Evolutionary conservation across 345 rosid species (phyloP).

Genomic region (Citrus sp.): DNA sequence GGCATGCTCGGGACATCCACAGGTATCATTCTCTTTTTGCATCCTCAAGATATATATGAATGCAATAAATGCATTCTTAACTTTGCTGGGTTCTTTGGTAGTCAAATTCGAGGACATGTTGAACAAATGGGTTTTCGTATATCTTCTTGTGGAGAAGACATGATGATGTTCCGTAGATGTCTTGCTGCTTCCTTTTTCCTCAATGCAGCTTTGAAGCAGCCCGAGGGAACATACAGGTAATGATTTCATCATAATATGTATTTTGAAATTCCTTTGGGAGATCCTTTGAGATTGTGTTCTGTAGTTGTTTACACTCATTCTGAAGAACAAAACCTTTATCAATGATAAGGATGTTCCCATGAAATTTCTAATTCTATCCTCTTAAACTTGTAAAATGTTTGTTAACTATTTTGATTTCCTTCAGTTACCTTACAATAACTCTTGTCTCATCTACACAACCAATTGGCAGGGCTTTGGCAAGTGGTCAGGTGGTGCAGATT

Average conservation of each 20-base stretch:
- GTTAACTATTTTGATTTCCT: constrained; percentile 2
- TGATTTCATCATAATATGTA: neutral
- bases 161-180: constrained; percentile 78
- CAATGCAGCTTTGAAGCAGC: constrained; percentile 88
- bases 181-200: constrained; percentile 92
- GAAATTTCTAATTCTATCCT: neutral
- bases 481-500: constrained; percentile 78
- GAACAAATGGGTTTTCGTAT: constrained; percentile 73
- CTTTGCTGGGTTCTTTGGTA: constrained; percentile 25
- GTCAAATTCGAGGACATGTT: constrained; percentile 73
- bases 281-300: neutral
- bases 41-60: neutral
- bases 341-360: neutral
- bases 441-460: constrained; percentile 8
- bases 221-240: constrained; percentile 84
- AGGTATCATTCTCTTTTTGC: constrained; percentile 37
- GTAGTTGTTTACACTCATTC: neutral
- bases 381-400: neutral
- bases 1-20: constrained; percentile 81
- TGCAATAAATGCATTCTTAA: neutral
- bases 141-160: constrained; percentile 81
- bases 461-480: constrained; percentile 76
- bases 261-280: neutral
- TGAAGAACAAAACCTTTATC: neutral
- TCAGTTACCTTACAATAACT: neutral